Conservation (phyloP, 148 eudicot species). For the Simmondsia chinensis region DNA sequence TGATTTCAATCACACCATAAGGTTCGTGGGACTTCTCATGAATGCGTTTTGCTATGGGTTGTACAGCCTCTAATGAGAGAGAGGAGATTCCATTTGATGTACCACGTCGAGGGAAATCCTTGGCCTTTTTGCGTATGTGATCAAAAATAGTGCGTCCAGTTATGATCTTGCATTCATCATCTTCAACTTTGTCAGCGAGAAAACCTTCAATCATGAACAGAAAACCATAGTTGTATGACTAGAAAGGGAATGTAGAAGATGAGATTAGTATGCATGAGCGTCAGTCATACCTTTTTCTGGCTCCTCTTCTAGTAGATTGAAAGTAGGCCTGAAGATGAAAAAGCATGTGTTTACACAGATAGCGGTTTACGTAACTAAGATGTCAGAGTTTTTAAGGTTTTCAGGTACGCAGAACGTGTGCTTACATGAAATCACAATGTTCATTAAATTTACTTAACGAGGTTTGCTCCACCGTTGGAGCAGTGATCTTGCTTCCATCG, state of each 20-base stretch:
- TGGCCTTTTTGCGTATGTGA: conserved; percentile 80
- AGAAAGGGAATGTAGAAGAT: background rate
- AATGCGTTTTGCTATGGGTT: conserved; percentile 32
- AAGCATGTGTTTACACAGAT: background rate
- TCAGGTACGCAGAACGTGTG: too few relatives aligned
- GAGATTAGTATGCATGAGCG: conserved; percentile 3
- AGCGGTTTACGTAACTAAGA: too few relatives aligned
- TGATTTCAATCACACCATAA: conserved; percentile 9
- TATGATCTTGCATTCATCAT: conserved; percentile 67
- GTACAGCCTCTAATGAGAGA: conserved; percentile 40
- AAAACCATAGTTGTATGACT: conserved; percentile 8
- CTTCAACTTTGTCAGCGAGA: conserved; percentile 24
- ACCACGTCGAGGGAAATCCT: conserved; percentile 50
- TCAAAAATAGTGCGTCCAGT: conserved; percentile 65
- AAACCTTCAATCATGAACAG: conserved; percentile 20
- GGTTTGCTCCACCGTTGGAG: conserved; percentile 21
- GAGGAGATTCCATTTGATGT: conserved; percentile 25
- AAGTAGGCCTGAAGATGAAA: conserved; percentile 60
- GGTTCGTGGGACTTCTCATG: conserved; percentile 32
- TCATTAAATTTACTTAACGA: conserved; percentile 19
- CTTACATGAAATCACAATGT: conserved; percentile 37
- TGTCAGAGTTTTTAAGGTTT: too few relatives aligned
- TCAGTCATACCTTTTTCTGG: conserved; percentile 45
- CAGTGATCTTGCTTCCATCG: conserved; percentile 16
- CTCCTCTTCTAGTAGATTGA: conserved; percentile 76